phyloP scores from a whole-genome alignment of 1,284 basidiomycete species.

The Hypsizygus ulmarius region DNA sequence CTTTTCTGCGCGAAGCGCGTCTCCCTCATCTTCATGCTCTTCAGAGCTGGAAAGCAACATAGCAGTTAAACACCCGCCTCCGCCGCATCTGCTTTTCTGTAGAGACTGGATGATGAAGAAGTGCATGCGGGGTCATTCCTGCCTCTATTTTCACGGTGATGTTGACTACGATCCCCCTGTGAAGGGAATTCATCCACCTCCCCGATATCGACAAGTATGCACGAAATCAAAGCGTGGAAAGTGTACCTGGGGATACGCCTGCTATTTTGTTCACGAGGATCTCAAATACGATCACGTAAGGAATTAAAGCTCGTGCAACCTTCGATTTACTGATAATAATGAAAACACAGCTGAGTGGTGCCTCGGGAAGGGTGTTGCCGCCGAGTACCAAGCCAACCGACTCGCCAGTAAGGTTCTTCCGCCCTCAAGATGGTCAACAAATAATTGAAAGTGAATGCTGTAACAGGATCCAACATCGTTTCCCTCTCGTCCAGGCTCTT shows the following conservation, averaged over 20 bases:
- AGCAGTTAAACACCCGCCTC: constrained; percentile 8
- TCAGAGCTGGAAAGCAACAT: background rate
- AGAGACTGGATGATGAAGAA: constrained; percentile 17
- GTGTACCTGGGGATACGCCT: constrained; percentile 12
- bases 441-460: no score
- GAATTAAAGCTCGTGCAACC: no score
- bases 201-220: constrained; percentile 6
- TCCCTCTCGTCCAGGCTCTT: no score
- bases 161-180: constrained; percentile 18
- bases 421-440: no score
- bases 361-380: no score
- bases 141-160: constrained; percentile 19
- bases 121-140: constrained; percentile 19
- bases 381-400: no score
- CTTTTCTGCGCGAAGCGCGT: background rate
- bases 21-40: background rate
- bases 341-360: no score
- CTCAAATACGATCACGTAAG: constrained; percentile 10
- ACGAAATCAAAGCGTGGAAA: background rate
- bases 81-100: constrained; percentile 13
- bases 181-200: constrained; percentile 12
- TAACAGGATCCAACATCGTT: no score
- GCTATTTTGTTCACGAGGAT: constrained; percentile 13
- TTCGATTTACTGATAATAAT: no score
- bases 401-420: no score